Conservation (phyloP, 176 grass and related monocot genomes). For the Themeda triandra region DNA sequence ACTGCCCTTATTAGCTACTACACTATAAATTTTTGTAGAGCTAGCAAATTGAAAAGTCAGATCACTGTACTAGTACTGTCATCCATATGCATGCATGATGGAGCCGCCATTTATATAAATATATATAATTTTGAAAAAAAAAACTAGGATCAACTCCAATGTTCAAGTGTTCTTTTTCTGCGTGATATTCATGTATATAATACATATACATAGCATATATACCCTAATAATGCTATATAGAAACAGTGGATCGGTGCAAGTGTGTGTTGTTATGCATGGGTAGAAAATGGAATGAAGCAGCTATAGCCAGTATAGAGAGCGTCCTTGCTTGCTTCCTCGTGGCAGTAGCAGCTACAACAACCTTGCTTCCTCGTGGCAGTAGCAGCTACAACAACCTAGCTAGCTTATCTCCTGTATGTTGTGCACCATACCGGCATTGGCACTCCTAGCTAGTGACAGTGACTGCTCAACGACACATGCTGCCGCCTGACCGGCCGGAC, state of each 20-base stretch:
- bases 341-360: background rate
- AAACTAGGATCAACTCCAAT: background rate
- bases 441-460: background rate
- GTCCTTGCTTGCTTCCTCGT: too few species aligned
- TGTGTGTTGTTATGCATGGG: background rate
- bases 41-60: background rate
- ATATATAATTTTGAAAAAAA: background rate
- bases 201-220: background rate
- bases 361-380: too few species aligned
- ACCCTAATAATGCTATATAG: background rate
- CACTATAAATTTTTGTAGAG: too few species aligned
- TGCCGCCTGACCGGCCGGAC: background rate
- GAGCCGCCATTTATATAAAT: background rate
- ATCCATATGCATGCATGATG: background rate
- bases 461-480: slow-evolving; percentile 31
- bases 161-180: background rate
- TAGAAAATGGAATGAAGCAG: too few species aligned
- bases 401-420: slow-evolving; percentile 31
- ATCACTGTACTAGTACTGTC: background rate
- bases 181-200: background rate
- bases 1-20: too few species aligned
- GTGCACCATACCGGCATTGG: background rate
- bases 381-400: background rate
- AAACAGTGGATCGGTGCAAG: background rate
- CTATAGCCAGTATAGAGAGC: too few species aligned